Evolutionary conservation across 2,329 filamentous ascomycete genomes (phyloP), one percentile per base, ranked within the genome.

Genomic region (Apiospora sp.): DNA sequence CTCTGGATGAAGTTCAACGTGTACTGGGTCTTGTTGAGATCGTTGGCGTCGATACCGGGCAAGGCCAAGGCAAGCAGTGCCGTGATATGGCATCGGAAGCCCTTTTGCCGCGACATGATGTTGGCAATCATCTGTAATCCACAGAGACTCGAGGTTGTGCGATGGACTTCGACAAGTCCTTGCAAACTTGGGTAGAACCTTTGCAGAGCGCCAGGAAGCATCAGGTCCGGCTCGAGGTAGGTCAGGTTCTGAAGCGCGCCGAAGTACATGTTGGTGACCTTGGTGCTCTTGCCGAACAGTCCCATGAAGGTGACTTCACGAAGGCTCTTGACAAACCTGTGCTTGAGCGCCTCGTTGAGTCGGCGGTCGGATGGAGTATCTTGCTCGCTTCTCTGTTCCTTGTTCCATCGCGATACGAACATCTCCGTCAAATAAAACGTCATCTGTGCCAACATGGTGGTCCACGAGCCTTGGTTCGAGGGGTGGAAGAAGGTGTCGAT

Each of bases 401-500:
- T 91, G 80, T 99, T 98, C 95, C 95, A 99, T 70, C 96, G 92
- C 84, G 97, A 96, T 61, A 99, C 94, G 81, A 99, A 99, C 78
- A 97, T 95, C 81, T 99, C 96, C 2, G 95, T 92, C 7, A 99
- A 87, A 82, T 97, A 98, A 81, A 95, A 95, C 6, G 96, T 94
- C 71, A 99, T 87, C 82, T 98, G 96, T 3, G 95, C 93, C 61
- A 99, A 86, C 75, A 96, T 93, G 78, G 91, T 94, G 1, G 96
- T 97, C 96, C 96, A 99, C 19, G 86, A 86, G 19, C 96, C 96
- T 70, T 96, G 94, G 81, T 99, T 99, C 2, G 96, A 99, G 2
- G 96, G 96, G 79, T 99, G 96, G 86, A 98, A 99, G 83, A 99
- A 99, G 0, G 96, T 99, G 82, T 99, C 96, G 67, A 98, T 93